A percentile compares a stretch with the other conserved stretches of the same genome.
phyloP scores from a whole-genome alignment of 2,329 filamentous ascomycete genomes.

The Fusarium nodosum region DNA sequence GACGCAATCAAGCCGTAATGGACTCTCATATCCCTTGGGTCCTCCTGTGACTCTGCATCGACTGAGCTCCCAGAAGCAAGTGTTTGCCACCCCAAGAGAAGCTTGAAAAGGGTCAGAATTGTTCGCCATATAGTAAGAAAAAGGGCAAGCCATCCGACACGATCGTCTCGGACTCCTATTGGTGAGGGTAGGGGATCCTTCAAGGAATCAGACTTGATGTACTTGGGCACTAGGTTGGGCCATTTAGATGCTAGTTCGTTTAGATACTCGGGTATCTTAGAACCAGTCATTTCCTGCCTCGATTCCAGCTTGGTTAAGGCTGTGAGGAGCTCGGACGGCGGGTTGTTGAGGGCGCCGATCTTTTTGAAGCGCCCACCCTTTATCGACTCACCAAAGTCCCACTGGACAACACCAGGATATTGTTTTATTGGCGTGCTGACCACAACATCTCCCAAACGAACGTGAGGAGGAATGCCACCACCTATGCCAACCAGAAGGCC shows the following conservation, averaged over 20 bases:
- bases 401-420: conserved; percentile 23
- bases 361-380: conserved; percentile 5
- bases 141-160: background rate
- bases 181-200: background rate
- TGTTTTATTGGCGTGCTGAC: conserved; percentile 3
- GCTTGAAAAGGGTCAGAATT: background rate
- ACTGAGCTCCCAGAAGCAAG: background rate
- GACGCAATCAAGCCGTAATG: background rate
- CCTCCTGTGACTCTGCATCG: rapidly evolving
- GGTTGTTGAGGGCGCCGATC: conserved; percentile 18
- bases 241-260: conserved; percentile 4
- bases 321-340: background rate
- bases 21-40: background rate
- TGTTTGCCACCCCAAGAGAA: background rate
- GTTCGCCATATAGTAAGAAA: background rate
- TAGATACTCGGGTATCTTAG: conserved; percentile 16
- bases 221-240: conserved; percentile 15
- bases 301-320: conserved; percentile 20
- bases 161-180: background rate
- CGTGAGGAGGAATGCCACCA: conserved; percentile 13
- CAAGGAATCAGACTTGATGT: background rate
- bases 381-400: conserved; percentile 19
- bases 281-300: conserved; percentile 1
- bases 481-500: conserved; percentile 23
- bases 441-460: conserved; percentile 29